phyloP scores from a whole-genome alignment of 805 yeast species.

The Myxozyma neglecta region DNA sequence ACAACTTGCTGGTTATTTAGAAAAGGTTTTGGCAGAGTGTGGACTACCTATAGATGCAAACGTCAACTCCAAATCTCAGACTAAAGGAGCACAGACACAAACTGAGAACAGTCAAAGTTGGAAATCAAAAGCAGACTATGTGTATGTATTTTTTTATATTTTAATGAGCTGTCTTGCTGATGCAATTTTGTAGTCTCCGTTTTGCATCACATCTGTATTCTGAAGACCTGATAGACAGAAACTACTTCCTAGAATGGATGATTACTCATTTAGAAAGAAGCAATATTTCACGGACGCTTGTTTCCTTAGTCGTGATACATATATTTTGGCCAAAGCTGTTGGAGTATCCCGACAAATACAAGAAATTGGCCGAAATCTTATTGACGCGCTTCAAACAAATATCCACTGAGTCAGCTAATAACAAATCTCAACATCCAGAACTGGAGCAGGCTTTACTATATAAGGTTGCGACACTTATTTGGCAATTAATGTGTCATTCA shows the following conservation, averaged over 20 bases:
- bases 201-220: slow-evolving; percentile 65
- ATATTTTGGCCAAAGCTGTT: slow-evolving; percentile 72
- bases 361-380: slow-evolving; percentile 63
- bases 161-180: neutral
- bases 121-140: slow-evolving; percentile 58
- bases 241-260: slow-evolving; percentile 62
- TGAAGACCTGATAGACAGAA: slow-evolving; percentile 65
- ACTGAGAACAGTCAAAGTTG: slow-evolving; percentile 37
- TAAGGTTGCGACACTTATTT: slow-evolving; percentile 41
- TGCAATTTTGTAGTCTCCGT: slow-evolving; percentile 40
- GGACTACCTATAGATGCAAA: slow-evolving; percentile 32
- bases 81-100: neutral
- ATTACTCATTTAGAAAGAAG: slow-evolving; percentile 52
- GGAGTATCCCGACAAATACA: slow-evolving; percentile 56
- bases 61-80: neutral
- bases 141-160: slow-evolving; percentile 33
- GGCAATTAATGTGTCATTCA: slow-evolving; percentile 31
- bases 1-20: slow-evolving; percentile 65
- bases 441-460: slow-evolving; percentile 35
- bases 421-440: slow-evolving; percentile 35
- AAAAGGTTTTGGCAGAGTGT: slow-evolving; percentile 50
- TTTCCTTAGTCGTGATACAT: slow-evolving; percentile 54
- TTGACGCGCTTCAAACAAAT: slow-evolving; percentile 45
- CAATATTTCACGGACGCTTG: slow-evolving; percentile 46
- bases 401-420: slow-evolving; percentile 39